Percentiles rank a stretch among this genome's conserved stretches.
Evolutionary conservation across 2,329 filamentous ascomycete species (phyloP).

Genomic region (Monosporascus sp.): DNA sequence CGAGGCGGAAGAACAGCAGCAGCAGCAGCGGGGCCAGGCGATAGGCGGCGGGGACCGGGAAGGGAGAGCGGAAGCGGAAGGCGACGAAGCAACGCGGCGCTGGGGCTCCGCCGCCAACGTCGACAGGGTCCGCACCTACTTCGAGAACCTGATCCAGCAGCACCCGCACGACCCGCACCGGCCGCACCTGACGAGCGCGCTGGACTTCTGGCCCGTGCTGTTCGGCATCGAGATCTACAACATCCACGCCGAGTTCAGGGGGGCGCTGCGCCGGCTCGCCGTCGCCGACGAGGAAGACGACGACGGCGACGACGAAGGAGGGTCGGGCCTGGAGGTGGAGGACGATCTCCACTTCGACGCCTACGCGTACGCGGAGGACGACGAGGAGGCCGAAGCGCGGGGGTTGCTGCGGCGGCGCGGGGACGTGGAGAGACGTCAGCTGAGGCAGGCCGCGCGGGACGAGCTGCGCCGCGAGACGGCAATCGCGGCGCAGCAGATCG

Average conservation of each 20-base stretch:
- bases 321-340: slow-evolving; percentile 7
- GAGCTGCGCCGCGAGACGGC: slow-evolving; percentile 47
- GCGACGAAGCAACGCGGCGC: slow-evolving; percentile 8
- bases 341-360: not conserved
- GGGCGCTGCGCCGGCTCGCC: slow-evolving; percentile 25
- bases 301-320: slow-evolving; percentile 13
- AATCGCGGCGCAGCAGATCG: slow-evolving; percentile 55
- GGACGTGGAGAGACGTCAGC: slow-evolving; percentile 3
- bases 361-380: slow-evolving; percentile 2
- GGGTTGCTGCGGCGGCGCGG: slow-evolving; percentile 6
- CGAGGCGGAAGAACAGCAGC: not conserved
- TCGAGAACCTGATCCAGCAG: slow-evolving; percentile 71
- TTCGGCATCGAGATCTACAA: slow-evolving; percentile 78
- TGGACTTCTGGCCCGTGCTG: slow-evolving; percentile 78
- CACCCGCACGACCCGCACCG: slow-evolving; percentile 63
- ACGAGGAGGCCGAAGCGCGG: slow-evolving; percentile 5
- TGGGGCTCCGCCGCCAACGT: slow-evolving; percentile 44
- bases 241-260: slow-evolving; percentile 54
- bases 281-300: slow-evolving; percentile 15
- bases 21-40: not conserved
- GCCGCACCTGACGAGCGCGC: slow-evolving; percentile 54
- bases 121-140: slow-evolving; percentile 52
- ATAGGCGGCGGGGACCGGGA: not conserved
- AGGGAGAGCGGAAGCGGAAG: slow-evolving; percentile 6
- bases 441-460: slow-evolving; percentile 28